Evolutionary conservation across 768 basidiomycete species (phyloP), one percentile per base, ranked within the genome.

Genomic region (Termitomyces sp.): DNA sequence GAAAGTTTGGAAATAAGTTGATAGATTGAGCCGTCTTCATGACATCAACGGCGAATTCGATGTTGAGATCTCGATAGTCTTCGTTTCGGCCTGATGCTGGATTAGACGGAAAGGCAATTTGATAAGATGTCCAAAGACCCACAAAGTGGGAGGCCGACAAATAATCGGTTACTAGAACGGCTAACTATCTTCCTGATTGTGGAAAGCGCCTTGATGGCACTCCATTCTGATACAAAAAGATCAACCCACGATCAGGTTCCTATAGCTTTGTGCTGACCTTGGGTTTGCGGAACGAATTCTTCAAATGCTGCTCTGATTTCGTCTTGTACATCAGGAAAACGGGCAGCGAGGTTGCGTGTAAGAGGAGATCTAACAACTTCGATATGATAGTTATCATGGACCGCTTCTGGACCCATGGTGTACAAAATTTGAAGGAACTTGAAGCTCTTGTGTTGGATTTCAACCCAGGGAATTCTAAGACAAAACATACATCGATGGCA

Each of bases 141-240:
- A 80, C 80, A 82, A 13, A 79, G 60, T 4, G 80, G 79, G 2
- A 75, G 62, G 0, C 79, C 80, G 35, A 83, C 75, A 60, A 82
- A 79, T 5, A 78, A 58, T 6, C 80, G 71, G 57, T 78, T 79
- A 62, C 69, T 75, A 14, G 74, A 71, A 36, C 78, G 64, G 54
- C 68, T 70, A 8, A 79, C 71, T 33, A 79, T 70, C 32, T 73
- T 57, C 67, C 69, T 70, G 32, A 73, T 63, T 9, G 71, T 71
- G 1, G 68, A 61, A 20, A 69, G 63, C 0, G 69, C 64, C 0
- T 66, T 61, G 2, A 75, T 59, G 4, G 61, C 65, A 7, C 59
- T 68, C 78, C 79, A 81, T 33, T 72, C 79, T 78, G 14, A 23
- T 26, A 50, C 4, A 46, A 6, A 16, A 41, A 28, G 26, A 23